Evolutionary conservation across 257 asterid species (phyloP), one percentile per base, ranked within the genome.

Genomic region (Striga asiatica): DNA sequence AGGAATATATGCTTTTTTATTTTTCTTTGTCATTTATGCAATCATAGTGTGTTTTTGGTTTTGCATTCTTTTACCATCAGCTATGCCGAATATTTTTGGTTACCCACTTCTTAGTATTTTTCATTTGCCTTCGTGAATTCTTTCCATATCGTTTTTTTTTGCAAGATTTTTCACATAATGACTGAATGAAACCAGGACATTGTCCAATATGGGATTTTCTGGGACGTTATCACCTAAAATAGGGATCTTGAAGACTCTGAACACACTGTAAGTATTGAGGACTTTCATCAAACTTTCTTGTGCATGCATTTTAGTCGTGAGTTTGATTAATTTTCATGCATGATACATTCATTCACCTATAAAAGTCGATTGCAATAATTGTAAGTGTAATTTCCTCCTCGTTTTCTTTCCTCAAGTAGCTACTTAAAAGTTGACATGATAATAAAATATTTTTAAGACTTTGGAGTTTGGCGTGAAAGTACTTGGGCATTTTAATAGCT

Each of bases 201-300:
- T 91, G 69, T 80, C 96, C 23, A 84, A 82, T 67, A 84, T 91
- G 94, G 94, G 95, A 29, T 82, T 91, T 71, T 54, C 94, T 31
- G 98, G 98, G 64, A 76, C 85, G 23, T 64, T 91, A 50, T 75
- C 95, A 8, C 93, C 98, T 19, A 58, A 61, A 73, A 66, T 87
- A 29, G 96, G 83, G 76, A 74, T 61, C 61, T 55, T 91, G 71
- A 68, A 63, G 67, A 54, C 73, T 68, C 82, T 91, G 56, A 71
- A 67, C 1, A 80, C 96, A 20, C 93, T 91, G 98, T 91, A 79
- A 5, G 94, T 75, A 19, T 68, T 25, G 41, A 42, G 24, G 66
- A 54, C 58, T 56, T n/a, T n/a, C n/a, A n/a, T n/a, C n/a, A n/a
- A n/a, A n/a, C n/a, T n/a, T n/a, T n/a, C n/a, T n/a, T n/a, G n/a